phyloP scores from a whole-genome alignment of 169 alveolate species.

The Perkinsus chesapeaki region DNA sequence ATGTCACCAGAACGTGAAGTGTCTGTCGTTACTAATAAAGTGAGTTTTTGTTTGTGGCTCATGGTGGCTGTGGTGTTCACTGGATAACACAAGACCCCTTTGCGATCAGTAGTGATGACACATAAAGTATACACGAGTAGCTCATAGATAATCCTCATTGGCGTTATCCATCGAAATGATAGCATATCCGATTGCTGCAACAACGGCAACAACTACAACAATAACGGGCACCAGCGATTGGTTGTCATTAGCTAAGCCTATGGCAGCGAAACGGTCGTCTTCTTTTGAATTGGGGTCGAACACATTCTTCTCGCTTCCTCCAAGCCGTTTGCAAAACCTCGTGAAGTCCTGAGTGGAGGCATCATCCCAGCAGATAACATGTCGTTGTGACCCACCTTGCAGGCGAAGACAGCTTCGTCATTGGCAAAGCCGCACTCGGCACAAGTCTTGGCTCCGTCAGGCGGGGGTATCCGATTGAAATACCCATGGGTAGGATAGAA shows the following conservation, averaged over 20 bases:
- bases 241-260: not conserved
- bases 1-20: no score
- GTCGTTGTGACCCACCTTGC: not conserved
- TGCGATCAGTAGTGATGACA: not conserved
- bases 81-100: not conserved
- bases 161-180: not conserved
- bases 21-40: no score
- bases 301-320: not conserved
- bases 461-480: not conserved
- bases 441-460: not conserved
- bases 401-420: not conserved
- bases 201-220: not conserved
- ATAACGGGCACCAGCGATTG: not conserved
- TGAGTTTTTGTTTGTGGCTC: no score
- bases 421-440: not conserved
- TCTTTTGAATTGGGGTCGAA: not conserved
- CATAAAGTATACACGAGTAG: not conserved
- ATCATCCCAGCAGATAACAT: not conserved
- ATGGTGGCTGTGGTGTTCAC: no score
- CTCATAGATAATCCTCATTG: not conserved
- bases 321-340: not conserved
- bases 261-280: not conserved
- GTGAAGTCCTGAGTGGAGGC: not conserved
- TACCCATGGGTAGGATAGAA: constrained; percentile 2
- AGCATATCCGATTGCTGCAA: not conserved